A percentile compares a stretch with the other conserved stretches of the same genome.
Conservation (phyloP, 139 green algal genomes). For the Zygnema circumcarinatum region DNA sequence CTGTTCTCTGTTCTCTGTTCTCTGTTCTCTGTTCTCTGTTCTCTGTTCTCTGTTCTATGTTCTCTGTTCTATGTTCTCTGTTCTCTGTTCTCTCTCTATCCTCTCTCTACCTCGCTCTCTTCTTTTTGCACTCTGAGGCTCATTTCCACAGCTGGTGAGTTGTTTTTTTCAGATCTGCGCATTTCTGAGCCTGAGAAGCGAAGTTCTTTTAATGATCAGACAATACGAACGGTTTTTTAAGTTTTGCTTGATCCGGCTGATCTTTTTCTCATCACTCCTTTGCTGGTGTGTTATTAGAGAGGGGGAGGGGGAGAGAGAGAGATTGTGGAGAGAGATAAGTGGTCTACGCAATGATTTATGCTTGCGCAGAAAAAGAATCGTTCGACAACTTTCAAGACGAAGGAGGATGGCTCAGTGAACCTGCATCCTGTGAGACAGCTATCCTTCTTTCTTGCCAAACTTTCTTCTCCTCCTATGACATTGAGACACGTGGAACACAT, state of each 20-base stretch:
- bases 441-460: conserved; percentile 1
- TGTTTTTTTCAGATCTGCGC: too few species aligned
- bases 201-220: too few species aligned
- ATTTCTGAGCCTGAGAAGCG: conserved; percentile 5
- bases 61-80: background rate
- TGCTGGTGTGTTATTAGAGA: too few species aligned
- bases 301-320: too few species aligned
- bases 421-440: conserved; percentile 20
- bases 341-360: too few species aligned
- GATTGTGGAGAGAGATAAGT: too few species aligned
- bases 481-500: too few species aligned
- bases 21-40: conserved; percentile 6
- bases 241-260: too few species aligned
- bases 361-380: conserved; percentile 7
- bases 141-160: background rate
- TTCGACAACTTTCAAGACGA: conserved; percentile 30
- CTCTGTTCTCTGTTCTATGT: background rate
- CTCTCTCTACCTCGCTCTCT: background rate
- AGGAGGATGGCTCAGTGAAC: conserved; percentile 38
- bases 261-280: too few species aligned
- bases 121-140: background rate
- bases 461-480: background rate
- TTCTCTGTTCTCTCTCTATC: background rate
- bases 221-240: too few species aligned
- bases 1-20: background rate